Evolutionary conservation across 441 rosid genomes (phyloP).

Genomic region (Euphorbia schlechtendalii): DNA sequence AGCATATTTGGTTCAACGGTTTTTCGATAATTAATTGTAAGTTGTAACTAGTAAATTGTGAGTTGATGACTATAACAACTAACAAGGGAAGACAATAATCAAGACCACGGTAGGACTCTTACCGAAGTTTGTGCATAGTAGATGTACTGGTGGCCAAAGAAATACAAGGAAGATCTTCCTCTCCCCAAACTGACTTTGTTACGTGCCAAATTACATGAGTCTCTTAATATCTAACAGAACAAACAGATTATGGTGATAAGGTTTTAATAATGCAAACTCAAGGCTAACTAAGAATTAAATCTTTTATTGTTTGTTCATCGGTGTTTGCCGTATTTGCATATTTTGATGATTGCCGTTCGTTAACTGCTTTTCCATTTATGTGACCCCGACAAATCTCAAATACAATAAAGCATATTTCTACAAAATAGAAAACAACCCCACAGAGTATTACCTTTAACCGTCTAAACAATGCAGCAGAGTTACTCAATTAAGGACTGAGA

Average conservation of each 20-base stretch:
- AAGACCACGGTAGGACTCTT: too few relatives aligned
- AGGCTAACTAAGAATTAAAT: not conserved
- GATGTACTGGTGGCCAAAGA: slow-evolving; percentile 70
- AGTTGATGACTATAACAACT: too few relatives aligned
- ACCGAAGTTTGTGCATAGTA: slow-evolving; percentile 93
- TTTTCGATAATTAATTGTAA: not conserved
- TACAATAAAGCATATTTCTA: too few relatives aligned
- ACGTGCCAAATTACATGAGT: not conserved
- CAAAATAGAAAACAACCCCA: not conserved
- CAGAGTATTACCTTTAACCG: slow-evolving; percentile 81
- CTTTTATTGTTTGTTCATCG: not conserved
- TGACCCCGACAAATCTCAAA: too few relatives aligned
- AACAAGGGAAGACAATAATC: too few relatives aligned
- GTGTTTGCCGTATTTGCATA: not conserved
- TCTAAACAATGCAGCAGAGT: slow-evolving; percentile 86
- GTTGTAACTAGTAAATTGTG: not conserved
- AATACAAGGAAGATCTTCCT: slow-evolving; percentile 63
- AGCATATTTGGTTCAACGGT: not conserved
- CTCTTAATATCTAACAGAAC: slow-evolving; percentile 5
- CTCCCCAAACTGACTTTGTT: slow-evolving; percentile 68
- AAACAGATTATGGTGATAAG: not conserved
- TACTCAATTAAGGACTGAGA: too few relatives aligned
- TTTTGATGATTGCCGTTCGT: too few relatives aligned
- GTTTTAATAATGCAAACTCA: not conserved
- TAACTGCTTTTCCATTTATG: too few relatives aligned